phyloP scores from a whole-genome alignment of 108 stramenopile genomes.

The Pseudonitzschia delicatissima region DNA sequence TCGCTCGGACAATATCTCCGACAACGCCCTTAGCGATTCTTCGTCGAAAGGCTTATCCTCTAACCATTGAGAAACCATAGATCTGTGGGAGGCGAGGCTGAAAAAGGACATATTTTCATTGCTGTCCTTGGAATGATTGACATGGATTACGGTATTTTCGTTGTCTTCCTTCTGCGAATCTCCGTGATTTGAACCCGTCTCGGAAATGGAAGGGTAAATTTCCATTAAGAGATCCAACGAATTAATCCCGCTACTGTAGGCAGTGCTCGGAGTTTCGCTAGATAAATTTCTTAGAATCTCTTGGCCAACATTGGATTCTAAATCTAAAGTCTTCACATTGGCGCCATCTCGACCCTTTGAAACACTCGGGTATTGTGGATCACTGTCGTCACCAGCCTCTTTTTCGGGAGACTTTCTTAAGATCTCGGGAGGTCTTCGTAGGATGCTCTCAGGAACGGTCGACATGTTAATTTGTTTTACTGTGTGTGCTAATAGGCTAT shows the following conservation, averaged over 20 bases:
- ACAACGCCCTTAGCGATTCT: slow-evolving; percentile 11
- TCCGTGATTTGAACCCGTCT: background rate
- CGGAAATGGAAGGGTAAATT: slow-evolving; percentile 6
- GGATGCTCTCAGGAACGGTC: background rate
- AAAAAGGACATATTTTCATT: background rate
- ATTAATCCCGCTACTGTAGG: slow-evolving; percentile 3
- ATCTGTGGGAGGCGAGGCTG: background rate
- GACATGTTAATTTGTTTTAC: too few species aligned
- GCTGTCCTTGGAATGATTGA: background rate
- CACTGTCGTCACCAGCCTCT: too few species aligned
- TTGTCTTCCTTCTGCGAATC: slow-evolving; percentile 2
- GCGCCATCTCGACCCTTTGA: too few species aligned
- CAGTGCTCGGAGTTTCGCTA: slow-evolving; percentile 8
- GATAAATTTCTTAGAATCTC: background rate
- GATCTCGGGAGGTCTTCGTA: too few species aligned
- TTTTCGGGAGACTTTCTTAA: too few species aligned
- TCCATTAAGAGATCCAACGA: slow-evolving; percentile 3
- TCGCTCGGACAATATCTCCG: background rate
- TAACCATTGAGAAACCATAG: background rate
- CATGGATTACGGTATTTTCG: background rate
- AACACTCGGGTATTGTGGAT: too few species aligned
- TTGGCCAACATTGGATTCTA: too few species aligned
- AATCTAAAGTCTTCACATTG: too few species aligned
- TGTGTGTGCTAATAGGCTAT: background rate
- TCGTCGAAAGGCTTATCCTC: slow-evolving; percentile 18